phyloP scores from a whole-genome alignment of 768 basidiomycete genomes.

The Podaxis pistillaris region DNA sequence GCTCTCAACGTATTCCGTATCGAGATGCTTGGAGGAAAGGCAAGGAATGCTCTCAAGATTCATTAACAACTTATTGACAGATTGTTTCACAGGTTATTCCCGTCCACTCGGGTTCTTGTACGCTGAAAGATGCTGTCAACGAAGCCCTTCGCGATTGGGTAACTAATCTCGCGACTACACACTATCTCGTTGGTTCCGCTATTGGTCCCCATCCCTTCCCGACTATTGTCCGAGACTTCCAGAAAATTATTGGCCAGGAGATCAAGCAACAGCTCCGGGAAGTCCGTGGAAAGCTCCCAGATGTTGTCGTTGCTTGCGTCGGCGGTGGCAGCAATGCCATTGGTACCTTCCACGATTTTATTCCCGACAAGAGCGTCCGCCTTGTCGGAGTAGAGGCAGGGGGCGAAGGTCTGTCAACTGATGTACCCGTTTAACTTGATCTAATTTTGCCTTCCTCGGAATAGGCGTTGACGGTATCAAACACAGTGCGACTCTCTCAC shows the following conservation, averaged over 20 bases:
- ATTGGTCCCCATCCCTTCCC: slow-evolving; percentile 99
- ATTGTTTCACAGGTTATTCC: slow-evolving; percentile 70
- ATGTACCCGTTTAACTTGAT: background rate
- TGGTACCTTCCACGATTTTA: slow-evolving; percentile 97
- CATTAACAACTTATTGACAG: background rate
- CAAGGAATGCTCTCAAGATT: slow-evolving; percentile 53
- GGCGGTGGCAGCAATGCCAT: slow-evolving; percentile 98
- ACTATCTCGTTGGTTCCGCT: slow-evolving; percentile 95
- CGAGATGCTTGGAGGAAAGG: slow-evolving; percentile 94
- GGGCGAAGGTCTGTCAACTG: slow-evolving; percentile 71
- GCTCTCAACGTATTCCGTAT: slow-evolving; percentile 98
- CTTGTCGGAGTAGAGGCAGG: slow-evolving; percentile 96
- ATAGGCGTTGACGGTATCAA: slow-evolving; percentile 77
- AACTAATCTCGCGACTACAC: slow-evolving; percentile 88
- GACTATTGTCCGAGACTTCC: slow-evolving; percentile 98
- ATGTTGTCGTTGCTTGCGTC: slow-evolving; percentile 94
- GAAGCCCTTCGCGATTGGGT: slow-evolving; percentile 99
- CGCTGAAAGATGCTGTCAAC: slow-evolving; percentile 97
- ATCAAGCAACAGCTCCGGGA: slow-evolving; percentile 85
- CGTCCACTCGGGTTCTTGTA: slow-evolving; percentile 90
- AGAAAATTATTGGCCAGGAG: slow-evolving; percentile 91
- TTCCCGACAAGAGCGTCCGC: slow-evolving; percentile 79
- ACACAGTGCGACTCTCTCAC: slow-evolving; percentile 92
- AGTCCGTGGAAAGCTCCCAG: slow-evolving; percentile 80
- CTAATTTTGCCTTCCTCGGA: background rate